Evolutionary conservation across 2,329 filamentous ascomycete genomes (phyloP), one percentile per base, ranked within the genome.

Genomic region (Alternaria sp.): DNA sequence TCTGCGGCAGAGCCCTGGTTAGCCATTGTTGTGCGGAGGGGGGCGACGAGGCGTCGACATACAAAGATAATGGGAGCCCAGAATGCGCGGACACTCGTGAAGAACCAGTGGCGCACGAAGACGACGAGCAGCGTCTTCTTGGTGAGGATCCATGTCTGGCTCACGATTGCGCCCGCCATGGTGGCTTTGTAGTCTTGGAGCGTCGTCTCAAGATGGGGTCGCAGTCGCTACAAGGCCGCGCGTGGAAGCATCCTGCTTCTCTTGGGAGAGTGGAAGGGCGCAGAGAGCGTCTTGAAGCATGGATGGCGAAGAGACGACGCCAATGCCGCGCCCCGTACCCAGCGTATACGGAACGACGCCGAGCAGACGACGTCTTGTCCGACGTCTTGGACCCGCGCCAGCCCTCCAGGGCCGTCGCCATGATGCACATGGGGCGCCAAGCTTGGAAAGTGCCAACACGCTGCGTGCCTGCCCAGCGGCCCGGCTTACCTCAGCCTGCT

Each of bases 51-150:
- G 36, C 36, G 45, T 13, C 21, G 44, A 26, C 77, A 6, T 73
- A 80, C 79, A 71, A 87, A 86, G 44, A 87, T 82, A 25, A 88
- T 82, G 0, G 87, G 87, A 9, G 87, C 80, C 58, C 87, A 74
- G 64, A 89, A 85, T 9, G 86, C 86, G 65, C 86, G 82, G 9
- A 87, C 77, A 21, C 83, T 77, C 1, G 86, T 88, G 28, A 86
- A 84, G 54, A 86, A 81, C 76, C 82, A 83, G 61, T 86, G 84
- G 6, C 87, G 84, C 57, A 84, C 77, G 57, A 87, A 81, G 28
- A 85, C 83, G 55, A 88, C 83, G 19, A 84, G 79, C 46, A 89
- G 77, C 57, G 86, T 88, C 80, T 89, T 89, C 74, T 85, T 80
- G 54, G 82, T 85, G 68, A 89, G 80, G 25, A 85, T 85, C 84